Base-by-base conservation (phyloP, 164 flowering plant species). In the Vitis cinerea region DNA sequence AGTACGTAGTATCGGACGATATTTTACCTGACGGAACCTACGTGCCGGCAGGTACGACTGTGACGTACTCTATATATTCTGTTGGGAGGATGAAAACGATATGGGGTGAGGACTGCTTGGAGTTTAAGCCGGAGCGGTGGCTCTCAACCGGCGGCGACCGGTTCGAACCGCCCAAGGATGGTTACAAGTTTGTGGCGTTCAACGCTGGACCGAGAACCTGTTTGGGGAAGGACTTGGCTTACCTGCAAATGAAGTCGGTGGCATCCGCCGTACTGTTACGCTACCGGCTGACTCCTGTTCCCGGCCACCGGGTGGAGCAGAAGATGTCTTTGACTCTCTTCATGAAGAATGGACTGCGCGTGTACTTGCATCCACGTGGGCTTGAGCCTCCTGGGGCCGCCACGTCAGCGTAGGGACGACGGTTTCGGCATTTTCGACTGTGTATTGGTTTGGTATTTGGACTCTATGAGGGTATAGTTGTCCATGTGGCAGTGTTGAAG, bases 171-270 rank as follows among this genome's bases (percentile, higher is more conserved):
- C 94, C 89, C 0, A 87, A 84, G 30, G 98, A 92, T 59, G 81
- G 83, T 4, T 90, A 85, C 75, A 88, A 81, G 78, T 92, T 90
- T 59, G 86, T 90, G 59, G 87, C 97, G 3, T 92, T 92, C 51
- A 92, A 90, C 58, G 98, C 82, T 0, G 98, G 98, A 10, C 94
- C 98, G 31, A 87, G 98, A 70, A 91, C 85, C 48, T 91, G 97
- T 65, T 72, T 93, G 16, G 98, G 98, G 57, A 93, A 93, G 77
- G 97, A 91, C 64, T 71, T 91, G 82, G 97, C 98, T 64, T 93
- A 93, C 80, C 71, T 93, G 74, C 98, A 93, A 61, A 93, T 93
- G 98, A 93, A 91, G 74, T 88, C 98, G 0, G 87, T 91, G 57
- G 97, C 90, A 0, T 73, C 97, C 9, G 97, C 98, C 0, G 84